Evolutionary conservation across 2,329 filamentous ascomycete genomes (phyloP).

Genomic region (Ophiostoma tasmaniense): DNA sequence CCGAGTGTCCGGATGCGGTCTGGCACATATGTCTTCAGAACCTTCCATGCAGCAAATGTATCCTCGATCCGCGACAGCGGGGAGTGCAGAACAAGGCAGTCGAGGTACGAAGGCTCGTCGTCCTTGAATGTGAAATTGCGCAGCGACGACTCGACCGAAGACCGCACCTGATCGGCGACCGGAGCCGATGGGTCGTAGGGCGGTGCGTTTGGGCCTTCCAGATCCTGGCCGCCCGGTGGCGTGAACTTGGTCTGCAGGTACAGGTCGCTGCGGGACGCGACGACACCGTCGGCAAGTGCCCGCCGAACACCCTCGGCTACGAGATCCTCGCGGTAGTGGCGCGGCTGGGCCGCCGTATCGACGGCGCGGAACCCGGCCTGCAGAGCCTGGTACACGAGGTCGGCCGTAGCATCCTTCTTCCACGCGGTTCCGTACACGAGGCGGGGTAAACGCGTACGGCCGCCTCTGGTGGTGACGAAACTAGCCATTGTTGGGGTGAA

Average conservation of each 20-base stretch:
- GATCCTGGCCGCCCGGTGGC: slow-evolving; percentile 53
- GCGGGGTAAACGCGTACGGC: slow-evolving; percentile 37
- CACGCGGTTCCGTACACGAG: slow-evolving; percentile 77
- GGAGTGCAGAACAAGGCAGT: slow-evolving; percentile 70
- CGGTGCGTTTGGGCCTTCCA: slow-evolving; percentile 35
- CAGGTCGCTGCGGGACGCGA: slow-evolving; percentile 44
- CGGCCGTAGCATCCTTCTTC: slow-evolving; percentile 62
- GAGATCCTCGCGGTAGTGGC: slow-evolving; percentile 66
- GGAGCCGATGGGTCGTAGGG: slow-evolving; percentile 54
- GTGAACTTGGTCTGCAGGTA: slow-evolving; percentile 84
- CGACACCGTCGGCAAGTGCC: slow-evolving; percentile 50
- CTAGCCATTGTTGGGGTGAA: slow-evolving; percentile 13
- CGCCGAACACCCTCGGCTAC: slow-evolving; percentile 59
- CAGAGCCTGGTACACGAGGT: slow-evolving; percentile 61
- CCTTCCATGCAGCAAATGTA: slow-evolving; percentile 56
- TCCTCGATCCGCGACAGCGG: slow-evolving; percentile 35
- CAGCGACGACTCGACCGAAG: slow-evolving; percentile 60
- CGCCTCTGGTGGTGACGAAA: slow-evolving; percentile 20
- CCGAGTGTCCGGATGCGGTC: slow-evolving; percentile 57
- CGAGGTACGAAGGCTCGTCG: slow-evolving; percentile 40
- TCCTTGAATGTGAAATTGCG: slow-evolving; percentile 42
- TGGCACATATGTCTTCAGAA: slow-evolving; percentile 60
- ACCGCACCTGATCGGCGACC: slow-evolving; percentile 55
- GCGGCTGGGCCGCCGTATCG: slow-evolving; percentile 71
- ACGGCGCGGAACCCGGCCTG: slow-evolving; percentile 61